Evolutionary conservation across 2,329 filamentous ascomycete species (phyloP).

Genomic region (Thelonectria olida): DNA sequence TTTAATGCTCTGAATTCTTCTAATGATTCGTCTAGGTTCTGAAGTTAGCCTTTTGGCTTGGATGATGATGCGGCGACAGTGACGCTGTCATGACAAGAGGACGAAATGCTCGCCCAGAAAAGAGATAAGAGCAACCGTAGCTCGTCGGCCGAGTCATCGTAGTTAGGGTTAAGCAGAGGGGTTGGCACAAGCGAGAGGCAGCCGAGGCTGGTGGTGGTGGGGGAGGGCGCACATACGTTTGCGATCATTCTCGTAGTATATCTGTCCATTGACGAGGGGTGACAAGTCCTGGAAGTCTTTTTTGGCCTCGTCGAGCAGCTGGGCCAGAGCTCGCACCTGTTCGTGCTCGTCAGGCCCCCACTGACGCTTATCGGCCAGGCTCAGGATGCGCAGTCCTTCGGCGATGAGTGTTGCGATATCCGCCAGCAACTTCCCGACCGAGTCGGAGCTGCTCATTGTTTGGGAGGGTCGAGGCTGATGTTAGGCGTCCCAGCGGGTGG

Average conservation of each 20-base stretch:
- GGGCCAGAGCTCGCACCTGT: slow-evolving; percentile 64
- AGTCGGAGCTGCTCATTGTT: slow-evolving; percentile 55
- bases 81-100: not conserved
- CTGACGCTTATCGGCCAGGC: slow-evolving; percentile 65
- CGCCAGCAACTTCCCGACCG: slow-evolving; percentile 67
- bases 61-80: not conserved
- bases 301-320: slow-evolving; percentile 66
- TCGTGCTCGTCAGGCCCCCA: slow-evolving; percentile 70
- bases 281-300: slow-evolving; percentile 68
- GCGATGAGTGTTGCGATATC: slow-evolving; percentile 64
- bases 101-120: not conserved
- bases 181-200: not conserved
- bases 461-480: slow-evolving; percentile 17
- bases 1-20: slow-evolving; percentile 58
- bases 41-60: slow-evolving; percentile 25
- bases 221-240: slow-evolving; percentile 52
- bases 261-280: slow-evolving; percentile 62
- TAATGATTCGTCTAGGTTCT: slow-evolving; percentile 59
- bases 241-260: slow-evolving; percentile 67
- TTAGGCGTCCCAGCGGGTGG: slow-evolving; percentile 8
- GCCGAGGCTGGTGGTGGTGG: slow-evolving; percentile 1
- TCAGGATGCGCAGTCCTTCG: slow-evolving; percentile 63
- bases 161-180: not conserved
- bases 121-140: not conserved
- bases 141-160: not conserved